Evolutionary conservation across 768 basidiomycete species (phyloP).

Genomic region (Kondoa malvinella): DNA sequence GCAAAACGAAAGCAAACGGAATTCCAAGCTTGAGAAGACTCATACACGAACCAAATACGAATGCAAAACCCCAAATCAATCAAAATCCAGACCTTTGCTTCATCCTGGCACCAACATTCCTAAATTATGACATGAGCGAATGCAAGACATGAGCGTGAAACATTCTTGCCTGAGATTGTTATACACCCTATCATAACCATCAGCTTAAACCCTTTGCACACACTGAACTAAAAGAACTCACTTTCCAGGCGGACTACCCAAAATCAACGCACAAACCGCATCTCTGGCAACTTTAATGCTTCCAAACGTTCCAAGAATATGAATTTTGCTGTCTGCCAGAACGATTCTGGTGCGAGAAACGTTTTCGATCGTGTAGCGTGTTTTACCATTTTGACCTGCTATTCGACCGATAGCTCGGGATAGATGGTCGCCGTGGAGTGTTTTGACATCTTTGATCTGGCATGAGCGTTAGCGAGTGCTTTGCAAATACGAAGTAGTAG

Average conservation of each 20-base stretch:
- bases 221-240: constrained; percentile 33
- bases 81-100: not conserved
- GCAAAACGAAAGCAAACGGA: no score
- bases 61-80: no score
- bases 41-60: no score
- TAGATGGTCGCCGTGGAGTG: constrained; percentile 88
- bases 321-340: constrained; percentile 93
- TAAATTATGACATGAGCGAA: no score
- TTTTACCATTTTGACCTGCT: constrained; percentile 96
- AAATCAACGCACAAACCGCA: constrained; percentile 73
- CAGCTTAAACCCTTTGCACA: not conserved
- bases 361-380: constrained; percentile 97
- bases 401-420: constrained; percentile 99
- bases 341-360: constrained; percentile 93
- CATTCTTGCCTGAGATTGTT: no score
- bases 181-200: no score
- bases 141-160: no score
- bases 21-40: no score
- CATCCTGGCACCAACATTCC: no score
- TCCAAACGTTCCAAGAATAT: constrained; percentile 95
- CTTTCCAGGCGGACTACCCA: constrained; percentile 88
- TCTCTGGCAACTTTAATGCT: constrained; percentile 96
- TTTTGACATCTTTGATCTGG: constrained; percentile 99
- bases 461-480: constrained; percentile 49
- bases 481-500: not conserved